Conservation (phyloP, 202 grass and related monocot species). For the Zoysia matrella region DNA sequence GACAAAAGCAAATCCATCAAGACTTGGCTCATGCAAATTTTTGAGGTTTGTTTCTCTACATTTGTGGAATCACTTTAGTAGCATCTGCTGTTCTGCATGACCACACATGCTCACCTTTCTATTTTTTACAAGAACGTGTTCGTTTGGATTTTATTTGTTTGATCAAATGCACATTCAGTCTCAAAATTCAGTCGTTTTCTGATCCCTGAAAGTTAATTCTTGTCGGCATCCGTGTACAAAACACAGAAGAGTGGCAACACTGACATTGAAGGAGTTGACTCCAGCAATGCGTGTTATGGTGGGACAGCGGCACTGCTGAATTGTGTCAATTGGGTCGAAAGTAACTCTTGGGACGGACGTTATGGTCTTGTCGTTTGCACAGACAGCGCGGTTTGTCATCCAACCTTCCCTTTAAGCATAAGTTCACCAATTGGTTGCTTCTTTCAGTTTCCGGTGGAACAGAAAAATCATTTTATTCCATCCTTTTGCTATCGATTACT, state of each 20-base stretch:
- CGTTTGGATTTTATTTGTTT: background rate
- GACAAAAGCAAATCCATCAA: conserved; percentile 98
- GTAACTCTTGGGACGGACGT: too few species aligned
- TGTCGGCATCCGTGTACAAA: conserved; percentile 20
- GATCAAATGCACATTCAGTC: background rate
- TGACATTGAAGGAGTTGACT: conserved; percentile 86
- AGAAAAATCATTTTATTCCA: background rate
- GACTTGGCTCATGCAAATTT: conserved; percentile 87
- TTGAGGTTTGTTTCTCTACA: conserved; percentile 56
- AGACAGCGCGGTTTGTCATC: conserved; percentile 69
- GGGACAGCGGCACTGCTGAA: conserved; percentile 81
- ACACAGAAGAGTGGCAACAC: conserved; percentile 69
- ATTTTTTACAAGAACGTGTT: background rate
- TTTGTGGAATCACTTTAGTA: background rate
- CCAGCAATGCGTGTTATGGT: conserved; percentile 82
- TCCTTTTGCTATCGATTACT: conserved; percentile 3
- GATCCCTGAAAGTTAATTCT: background rate
- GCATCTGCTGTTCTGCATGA: background rate
- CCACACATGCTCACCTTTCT: background rate
- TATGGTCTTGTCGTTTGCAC: too few species aligned
- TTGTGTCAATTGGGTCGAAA: conserved; percentile 39
- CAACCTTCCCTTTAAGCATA: conserved; percentile 10
- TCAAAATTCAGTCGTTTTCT: background rate
- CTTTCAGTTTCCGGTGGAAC: conserved; percentile 19
- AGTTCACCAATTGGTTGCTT: background rate